Conservation (phyloP, 768 basidiomycete species). For the Rhodotorula graminis region DNA sequence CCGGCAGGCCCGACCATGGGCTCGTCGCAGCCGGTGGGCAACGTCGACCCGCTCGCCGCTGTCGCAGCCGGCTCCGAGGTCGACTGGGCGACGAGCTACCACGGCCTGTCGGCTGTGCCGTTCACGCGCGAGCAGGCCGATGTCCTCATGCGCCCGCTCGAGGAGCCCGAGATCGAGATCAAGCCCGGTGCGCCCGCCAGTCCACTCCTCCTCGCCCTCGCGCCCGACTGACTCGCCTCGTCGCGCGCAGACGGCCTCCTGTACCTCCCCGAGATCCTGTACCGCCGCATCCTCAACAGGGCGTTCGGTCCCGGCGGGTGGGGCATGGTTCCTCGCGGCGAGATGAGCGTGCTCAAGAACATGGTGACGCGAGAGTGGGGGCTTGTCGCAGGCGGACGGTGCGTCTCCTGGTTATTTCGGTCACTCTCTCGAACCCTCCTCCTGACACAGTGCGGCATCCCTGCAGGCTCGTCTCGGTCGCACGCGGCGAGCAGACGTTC, state of each 20-base stretch:
- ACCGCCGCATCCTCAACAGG: conserved; percentile 80
- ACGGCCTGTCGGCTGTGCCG: conserved; percentile 69
- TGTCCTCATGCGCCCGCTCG: conserved; percentile 66
- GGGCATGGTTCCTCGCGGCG: conserved; percentile 89
- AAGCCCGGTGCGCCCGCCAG: conserved; percentile 68
- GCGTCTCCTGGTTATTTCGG: not conserved
- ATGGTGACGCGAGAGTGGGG: conserved; percentile 92
- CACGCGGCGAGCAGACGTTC: conserved; percentile 93
- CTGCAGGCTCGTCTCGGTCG: conserved; percentile 74
- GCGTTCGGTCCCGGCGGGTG: conserved; percentile 96
- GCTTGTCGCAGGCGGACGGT: conserved; percentile 87
- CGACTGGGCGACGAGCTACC: conserved; percentile 83
- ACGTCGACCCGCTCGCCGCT: not conserved
- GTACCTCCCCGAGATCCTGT: conserved; percentile 96
- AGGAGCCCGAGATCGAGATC: conserved; percentile 77
- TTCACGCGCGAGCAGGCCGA: conserved; percentile 72
- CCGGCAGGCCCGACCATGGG: not conserved
- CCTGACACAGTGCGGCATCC: no score
- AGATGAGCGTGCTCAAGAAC: conserved; percentile 81
- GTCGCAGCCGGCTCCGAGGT: not conserved
- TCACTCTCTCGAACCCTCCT: no score
- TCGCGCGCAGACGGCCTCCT: conserved; percentile 69
- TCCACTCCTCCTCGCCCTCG: not conserved
- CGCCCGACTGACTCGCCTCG: not conserved
- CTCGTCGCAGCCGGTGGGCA: no score